Conservation (phyloP, 768 basidiomycete genomes). For the Gymnopilus junonius region DNA sequence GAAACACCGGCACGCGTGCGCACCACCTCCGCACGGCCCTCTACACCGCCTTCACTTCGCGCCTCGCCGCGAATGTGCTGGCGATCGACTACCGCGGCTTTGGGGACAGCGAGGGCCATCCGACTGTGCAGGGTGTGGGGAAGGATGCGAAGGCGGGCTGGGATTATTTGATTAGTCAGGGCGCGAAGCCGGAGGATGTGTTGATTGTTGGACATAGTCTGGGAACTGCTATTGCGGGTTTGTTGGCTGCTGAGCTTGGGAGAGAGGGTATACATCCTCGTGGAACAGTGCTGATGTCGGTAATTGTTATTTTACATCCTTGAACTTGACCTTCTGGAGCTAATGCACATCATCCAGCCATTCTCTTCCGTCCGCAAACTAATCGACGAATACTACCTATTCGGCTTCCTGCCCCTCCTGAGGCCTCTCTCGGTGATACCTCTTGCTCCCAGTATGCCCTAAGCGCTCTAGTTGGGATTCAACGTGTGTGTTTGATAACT, state of each 20-base stretch:
- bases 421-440: constrained; percentile 72
- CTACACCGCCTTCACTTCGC: constrained; percentile 54
- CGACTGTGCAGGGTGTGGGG: constrained; percentile 62
- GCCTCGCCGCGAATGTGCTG: constrained; percentile 61
- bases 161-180: constrained; percentile 61
- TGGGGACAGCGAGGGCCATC: constrained; percentile 68
- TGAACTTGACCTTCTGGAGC: background rate
- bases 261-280: constrained; percentile 43
- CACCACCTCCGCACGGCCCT: constrained; percentile 52
- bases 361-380: constrained; percentile 63
- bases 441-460: constrained; percentile 59
- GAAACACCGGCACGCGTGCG: constrained; percentile 72
- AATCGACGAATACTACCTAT: constrained; percentile 67
- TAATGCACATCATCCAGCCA: constrained; percentile 32
- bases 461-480: background rate
- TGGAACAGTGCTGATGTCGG: constrained; percentile 55
- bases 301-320: constrained; percentile 17
- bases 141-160: constrained; percentile 65
- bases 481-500: background rate
- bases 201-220: constrained; percentile 76
- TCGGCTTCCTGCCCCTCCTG: constrained; percentile 70
- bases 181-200: constrained; percentile 53
- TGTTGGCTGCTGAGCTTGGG: constrained; percentile 51
- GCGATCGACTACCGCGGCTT: constrained; percentile 80
- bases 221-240: constrained; percentile 68